Base-by-base conservation (phyloP, 345 rosid species). In the Aethionema arabicum region DNA sequence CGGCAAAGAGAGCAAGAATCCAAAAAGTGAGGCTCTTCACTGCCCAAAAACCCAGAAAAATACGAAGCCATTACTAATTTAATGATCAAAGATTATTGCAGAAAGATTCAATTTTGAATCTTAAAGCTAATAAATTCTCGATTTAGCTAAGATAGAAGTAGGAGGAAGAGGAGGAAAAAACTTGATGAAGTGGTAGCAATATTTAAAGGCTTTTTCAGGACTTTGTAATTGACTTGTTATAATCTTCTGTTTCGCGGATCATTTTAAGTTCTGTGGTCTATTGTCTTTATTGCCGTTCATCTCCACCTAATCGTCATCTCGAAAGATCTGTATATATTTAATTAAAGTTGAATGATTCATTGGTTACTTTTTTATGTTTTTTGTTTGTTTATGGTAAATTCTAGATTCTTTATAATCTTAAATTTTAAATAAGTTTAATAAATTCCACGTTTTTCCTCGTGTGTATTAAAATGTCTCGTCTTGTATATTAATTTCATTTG, bases 1-100 rank as follows among this genome's bases (percentile, higher is more conserved):
- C 77, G 70, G 72, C 98, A 92, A 32, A 86, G 87, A 66, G 74
- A 81, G 53, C 97, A 92, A 0, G 95, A 77, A 51, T 85, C 83
- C 0, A 89, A 85, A 63, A 85, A 92, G 76, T 89, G 86, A 8
- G 82, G 78, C 76, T 82, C 82, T 47, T 67, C 75, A 27, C 32
- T 16, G 31, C 71, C 39, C 3, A 59, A 65, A 32, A 45, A 58
- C 1, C 62, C 11, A 8, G 66, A 5, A 61, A 59, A 72, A 53
- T 72, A 54, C 2, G 75, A 72, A 47, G 75, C 75, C 75, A 71
- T 71, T 51, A 21, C 42, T 49, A 2, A 54, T 21, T 21, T 21
- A 55, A 9, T 48, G 15, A 32, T 40, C 44, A 7, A 1, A 5
- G 1, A 35, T 0, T 35, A 35, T 5, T 35, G 6, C 38, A 35